Evolutionary conservation across 2,329 filamentous ascomycete genomes (phyloP), one percentile per base, ranked within the genome.

Genomic region (Plenodomus lindquistii): DNA sequence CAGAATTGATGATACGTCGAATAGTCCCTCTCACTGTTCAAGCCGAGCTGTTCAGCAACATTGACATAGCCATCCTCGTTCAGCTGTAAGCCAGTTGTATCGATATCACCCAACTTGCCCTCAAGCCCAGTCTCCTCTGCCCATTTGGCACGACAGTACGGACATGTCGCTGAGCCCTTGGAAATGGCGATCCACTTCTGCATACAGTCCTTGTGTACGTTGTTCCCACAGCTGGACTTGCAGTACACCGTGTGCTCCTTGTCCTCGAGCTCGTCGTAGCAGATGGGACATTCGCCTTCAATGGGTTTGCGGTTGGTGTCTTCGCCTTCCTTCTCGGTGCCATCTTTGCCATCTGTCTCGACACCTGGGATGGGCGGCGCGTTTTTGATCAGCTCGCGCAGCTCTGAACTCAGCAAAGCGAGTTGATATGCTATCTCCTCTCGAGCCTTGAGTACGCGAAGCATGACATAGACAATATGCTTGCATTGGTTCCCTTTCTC

Each of bases 201-300:
- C 63, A 85, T 84, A 56, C 83, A 85, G 1, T 66, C 60, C 49
- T 78, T 77, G 63, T 85, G 82, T n/a, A 85, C 70, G 57, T 85
- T 85, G 66, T 86, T 85, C 16, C 83, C 84, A 56, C 84, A 87
- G 2, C 79, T 75, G 0, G 78, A 77, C 59, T 79, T 79, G 68
- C 84, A 86, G 76, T 82, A 86, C 2, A 69, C 66, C 22, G 67
- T 67, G 2, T 57, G 46, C 40, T 71, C 65, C 3, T 73, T 73
- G 2, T 63, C 64, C 1, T 62, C 49, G 22, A 70, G 60, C n/a
- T 69, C 63, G 37, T 60, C 60, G 29, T 70, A 70, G 45, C 84
- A 86, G 53, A 86, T 82, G 0, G 83, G 81, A 58, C 84, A 87
- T 51, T 85, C 82, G 18, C 82, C 84, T 42, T 85, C 81, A 27